A percentile compares a stretch with the other conserved stretches of the same genome.
Evolutionary conservation across 257 asterid genomes (phyloP).

Genomic region (Oldenlandia corymbosa): DNA sequence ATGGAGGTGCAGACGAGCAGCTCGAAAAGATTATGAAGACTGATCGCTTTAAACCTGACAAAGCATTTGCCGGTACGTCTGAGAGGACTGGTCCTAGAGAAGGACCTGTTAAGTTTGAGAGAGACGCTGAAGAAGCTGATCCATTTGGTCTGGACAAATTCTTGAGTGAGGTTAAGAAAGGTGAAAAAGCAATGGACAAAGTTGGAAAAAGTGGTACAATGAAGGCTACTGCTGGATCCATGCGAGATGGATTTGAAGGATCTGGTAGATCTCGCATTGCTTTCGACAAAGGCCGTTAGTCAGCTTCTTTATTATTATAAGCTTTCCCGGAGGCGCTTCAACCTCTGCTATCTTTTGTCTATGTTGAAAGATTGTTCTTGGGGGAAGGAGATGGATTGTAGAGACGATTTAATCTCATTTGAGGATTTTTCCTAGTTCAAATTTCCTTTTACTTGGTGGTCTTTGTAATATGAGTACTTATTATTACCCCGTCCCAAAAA

Average conservation of each 20-base stretch:
- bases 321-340: neutral
- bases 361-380: too few relatives aligned
- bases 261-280: conserved; percentile 37
- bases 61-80: conserved; percentile 65
- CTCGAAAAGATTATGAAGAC: conserved; percentile 82
- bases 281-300: conserved; percentile 36
- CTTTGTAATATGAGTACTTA: too few relatives aligned
- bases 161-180: conserved; percentile 82
- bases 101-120: conserved; percentile 82
- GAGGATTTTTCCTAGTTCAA: too few relatives aligned
- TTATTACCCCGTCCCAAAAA: too few relatives aligned
- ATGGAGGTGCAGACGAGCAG: conserved; percentile 87
- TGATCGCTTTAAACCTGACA: conserved; percentile 71
- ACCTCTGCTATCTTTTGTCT: neutral
- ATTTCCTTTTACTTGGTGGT: too few relatives aligned
- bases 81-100: conserved; percentile 68
- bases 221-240: conserved; percentile 48
- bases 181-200: conserved; percentile 76
- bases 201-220: conserved; percentile 54
- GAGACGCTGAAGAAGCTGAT: conserved; percentile 70
- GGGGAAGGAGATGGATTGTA: too few relatives aligned
- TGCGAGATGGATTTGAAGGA: conserved; percentile 36
- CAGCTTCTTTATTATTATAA: neutral
- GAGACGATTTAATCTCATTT: too few relatives aligned
- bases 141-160: conserved; percentile 88